A percentile compares a stretch with the other conserved stretches of the same genome.
Evolutionary conservation across 2,329 filamentous ascomycete species (phyloP).

Genomic region (Neoascochyta sp.): DNA sequence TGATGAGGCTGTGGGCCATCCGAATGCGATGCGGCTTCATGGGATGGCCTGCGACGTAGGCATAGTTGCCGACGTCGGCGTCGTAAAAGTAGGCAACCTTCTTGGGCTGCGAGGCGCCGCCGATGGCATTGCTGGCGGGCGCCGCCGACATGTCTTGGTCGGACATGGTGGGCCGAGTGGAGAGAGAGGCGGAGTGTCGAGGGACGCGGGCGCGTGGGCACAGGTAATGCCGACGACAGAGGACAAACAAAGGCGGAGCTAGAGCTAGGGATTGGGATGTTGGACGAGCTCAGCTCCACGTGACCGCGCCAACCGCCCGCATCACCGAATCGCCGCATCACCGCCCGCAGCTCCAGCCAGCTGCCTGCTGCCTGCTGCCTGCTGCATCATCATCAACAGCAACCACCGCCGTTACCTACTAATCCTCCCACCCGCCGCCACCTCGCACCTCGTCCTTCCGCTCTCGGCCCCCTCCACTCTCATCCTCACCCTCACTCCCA

Average conservation of each 20-base stretch:
- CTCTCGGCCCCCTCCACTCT: background rate
- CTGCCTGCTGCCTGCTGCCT: too few relatives aligned
- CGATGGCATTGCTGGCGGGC: conserved; percentile 14
- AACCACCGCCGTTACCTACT: conserved; percentile 9
- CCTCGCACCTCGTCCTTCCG: conserved; percentile 4
- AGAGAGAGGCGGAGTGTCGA: background rate
- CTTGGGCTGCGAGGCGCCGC: conserved; percentile 49
- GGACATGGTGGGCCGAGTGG: conserved; percentile 10
- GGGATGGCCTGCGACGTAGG: conserved; percentile 73
- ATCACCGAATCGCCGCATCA: conserved; percentile 1
- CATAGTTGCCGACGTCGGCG: conserved; percentile 96
- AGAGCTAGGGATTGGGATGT: too few relatives aligned
- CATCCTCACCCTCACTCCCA: conserved; percentile 1
- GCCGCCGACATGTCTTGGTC: conserved; percentile 14
- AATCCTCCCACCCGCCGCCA: conserved; percentile 3
- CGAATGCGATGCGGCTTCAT: conserved; percentile 68
- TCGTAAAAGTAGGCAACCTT: conserved; percentile 98
- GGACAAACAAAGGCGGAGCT: too few relatives aligned
- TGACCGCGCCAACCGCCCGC: too few relatives aligned
- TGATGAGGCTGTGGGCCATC: conserved; percentile 62
- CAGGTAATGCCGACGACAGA: too few relatives aligned
- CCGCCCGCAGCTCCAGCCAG: too few relatives aligned
- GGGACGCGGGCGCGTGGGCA: background rate
- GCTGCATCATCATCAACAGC: too few relatives aligned
- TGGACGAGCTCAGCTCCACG: too few relatives aligned